Base-by-base conservation (phyloP, 805 yeast species). In the Metschnikowia lochheadii region DNA sequence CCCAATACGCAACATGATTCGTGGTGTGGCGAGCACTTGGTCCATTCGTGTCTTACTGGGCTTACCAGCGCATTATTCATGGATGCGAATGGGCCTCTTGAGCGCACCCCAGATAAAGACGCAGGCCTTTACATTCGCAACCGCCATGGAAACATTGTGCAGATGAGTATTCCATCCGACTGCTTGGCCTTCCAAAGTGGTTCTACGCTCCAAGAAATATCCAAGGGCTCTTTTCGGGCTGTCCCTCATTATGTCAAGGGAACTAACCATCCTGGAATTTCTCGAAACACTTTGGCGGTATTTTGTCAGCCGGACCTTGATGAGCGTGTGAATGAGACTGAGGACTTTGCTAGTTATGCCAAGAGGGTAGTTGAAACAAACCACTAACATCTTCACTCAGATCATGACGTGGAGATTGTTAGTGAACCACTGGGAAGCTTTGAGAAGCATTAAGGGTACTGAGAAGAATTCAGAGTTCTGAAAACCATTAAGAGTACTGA, bases 21-120 rank as follows among this genome's bases (percentile, higher is more conserved):
- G 13, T 82, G 86, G 86, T 82, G 86, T 61, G 85, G 84, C 0
- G 83, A 80, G 56, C 86, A 82, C 58, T 55, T 73, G 39, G 86
- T 82, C 60, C 85, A 81, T 55, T 77, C 82, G 5, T 80, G 85
- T 58, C 63, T 82, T 20, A 82, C 86, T 0, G 85, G 82, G 0
- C 65, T 82, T 17, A 80, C 84, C 1, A 75, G 82, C 20, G 84
- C 84, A 11, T 60, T 79, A 56, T 80, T 71, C 52, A 53, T 78
- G 14, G 74, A 77, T 49, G 80, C 78, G 49, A 54, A 64, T 1
- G 48, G 53, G n/a, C 63, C 54, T 7, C 31, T 23, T 13, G 45
- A 18, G 17, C n/a, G 14, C 13, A 7, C n/a, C 18, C 81, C 81
- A 0, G 82, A 77, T 55, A 63, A 75, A 0, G 63, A 62, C 1